phyloP scores from a whole-genome alignment of 306 rosid genomes.

The Acacia acuminata region DNA sequence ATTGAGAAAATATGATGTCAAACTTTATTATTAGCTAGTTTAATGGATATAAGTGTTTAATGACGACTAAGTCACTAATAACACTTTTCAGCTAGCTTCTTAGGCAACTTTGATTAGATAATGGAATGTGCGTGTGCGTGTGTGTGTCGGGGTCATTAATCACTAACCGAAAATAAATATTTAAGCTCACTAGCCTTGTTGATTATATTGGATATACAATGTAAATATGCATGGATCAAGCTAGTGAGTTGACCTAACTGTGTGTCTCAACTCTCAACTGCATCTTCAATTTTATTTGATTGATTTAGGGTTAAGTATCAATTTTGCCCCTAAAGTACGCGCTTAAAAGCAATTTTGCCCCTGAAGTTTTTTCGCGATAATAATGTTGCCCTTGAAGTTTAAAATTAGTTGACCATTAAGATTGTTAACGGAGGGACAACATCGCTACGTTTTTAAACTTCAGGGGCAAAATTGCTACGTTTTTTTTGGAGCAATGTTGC shows the following conservation, averaged over 20 bases:
- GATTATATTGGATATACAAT: not conserved
- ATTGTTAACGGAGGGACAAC: too few species aligned
- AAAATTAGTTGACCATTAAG: too few species aligned
- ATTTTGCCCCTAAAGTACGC: too few species aligned
- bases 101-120: not conserved
- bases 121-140: not conserved
- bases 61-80: slow-evolving; percentile 6
- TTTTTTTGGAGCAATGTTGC: too few species aligned
- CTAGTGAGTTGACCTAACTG: not conserved
- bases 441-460: too few species aligned
- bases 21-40: not conserved
- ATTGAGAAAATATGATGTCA: not conserved
- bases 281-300: not conserved
- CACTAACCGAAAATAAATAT: not conserved
- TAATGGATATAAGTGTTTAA: slow-evolving; percentile 18
- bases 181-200: not conserved
- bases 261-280: not conserved
- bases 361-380: too few species aligned
- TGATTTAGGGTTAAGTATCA: too few species aligned
- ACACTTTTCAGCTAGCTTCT: not conserved
- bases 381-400: too few species aligned
- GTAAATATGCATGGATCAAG: not conserved
- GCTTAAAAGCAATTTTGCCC: too few species aligned
- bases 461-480: too few species aligned
- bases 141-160: not conserved